A percentile compares a stretch with the other conserved stretches of the same genome.
Evolutionary conservation across 768 basidiomycete species (phyloP).

Genomic region (Termitomyces sp.): DNA sequence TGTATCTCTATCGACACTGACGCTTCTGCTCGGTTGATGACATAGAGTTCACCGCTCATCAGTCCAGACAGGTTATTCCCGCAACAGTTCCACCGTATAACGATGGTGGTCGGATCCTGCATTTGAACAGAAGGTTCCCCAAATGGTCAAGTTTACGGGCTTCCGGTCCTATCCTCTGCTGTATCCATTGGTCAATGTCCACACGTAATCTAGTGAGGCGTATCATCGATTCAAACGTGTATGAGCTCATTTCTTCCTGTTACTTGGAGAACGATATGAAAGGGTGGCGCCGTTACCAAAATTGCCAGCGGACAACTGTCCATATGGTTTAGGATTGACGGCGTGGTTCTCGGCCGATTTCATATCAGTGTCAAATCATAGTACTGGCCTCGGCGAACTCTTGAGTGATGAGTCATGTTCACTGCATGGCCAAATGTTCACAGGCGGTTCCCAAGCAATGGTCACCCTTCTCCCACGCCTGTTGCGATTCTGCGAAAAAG

Average conservation of each 20-base stretch:
- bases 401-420: background rate
- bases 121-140: background rate
- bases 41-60: background rate
- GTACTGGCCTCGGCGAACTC: background rate
- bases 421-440: background rate
- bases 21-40: background rate
- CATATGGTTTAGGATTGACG: background rate
- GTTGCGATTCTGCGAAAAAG: background rate
- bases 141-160: background rate
- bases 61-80: background rate
- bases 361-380: background rate
- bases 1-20: background rate
- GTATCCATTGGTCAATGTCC: background rate
- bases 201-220: background rate
- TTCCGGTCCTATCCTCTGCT: background rate
- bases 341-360: background rate
- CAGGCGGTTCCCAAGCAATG: background rate
- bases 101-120: background rate
- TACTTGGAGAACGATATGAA: background rate
- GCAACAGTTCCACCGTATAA: background rate
- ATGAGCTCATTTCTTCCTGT: background rate
- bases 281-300: background rate
- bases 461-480: background rate
- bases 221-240: background rate
- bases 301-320: background rate